Conservation (phyloP, 495 filamentous ascomycete species). For the Halenospora varia region DNA sequence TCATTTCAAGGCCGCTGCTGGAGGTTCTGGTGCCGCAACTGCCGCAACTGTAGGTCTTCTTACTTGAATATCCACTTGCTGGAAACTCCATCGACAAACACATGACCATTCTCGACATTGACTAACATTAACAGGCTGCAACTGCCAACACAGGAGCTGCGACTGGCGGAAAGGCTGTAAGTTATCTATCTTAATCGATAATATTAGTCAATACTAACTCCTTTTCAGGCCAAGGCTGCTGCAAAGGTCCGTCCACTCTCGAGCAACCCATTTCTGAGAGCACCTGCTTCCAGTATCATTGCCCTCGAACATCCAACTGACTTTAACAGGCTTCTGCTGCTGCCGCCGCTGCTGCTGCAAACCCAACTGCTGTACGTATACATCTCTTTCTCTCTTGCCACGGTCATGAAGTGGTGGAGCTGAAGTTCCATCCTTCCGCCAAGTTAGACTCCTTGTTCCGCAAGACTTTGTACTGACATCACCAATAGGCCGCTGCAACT, state of each 20-base stretch:
- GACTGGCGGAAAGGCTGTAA: background rate
- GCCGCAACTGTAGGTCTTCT: no score
- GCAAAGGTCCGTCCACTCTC: background rate
- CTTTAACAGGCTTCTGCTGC: background rate
- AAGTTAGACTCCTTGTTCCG: background rate
- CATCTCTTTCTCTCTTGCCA: background rate
- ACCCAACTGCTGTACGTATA: background rate
- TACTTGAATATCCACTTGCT: no score
- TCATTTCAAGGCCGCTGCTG: constrained; percentile 1
- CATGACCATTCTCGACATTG: no score
- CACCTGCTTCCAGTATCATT: background rate
- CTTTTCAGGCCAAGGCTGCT: background rate
- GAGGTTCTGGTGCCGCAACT: background rate
- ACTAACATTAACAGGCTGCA: no score
- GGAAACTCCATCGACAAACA: no score
- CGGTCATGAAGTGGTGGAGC: background rate
- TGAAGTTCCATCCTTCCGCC: background rate
- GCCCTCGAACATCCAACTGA: background rate
- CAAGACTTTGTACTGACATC: background rate
- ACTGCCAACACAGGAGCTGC: no score
- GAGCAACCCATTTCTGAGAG: no score
- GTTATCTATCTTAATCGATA: background rate
- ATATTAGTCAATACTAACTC: background rate
- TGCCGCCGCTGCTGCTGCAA: constrained; percentile 1
- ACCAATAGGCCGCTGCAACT: background rate